phyloP scores from a whole-genome alignment of 177 flowering plant genomes.

The Telopea speciosissima region DNA sequence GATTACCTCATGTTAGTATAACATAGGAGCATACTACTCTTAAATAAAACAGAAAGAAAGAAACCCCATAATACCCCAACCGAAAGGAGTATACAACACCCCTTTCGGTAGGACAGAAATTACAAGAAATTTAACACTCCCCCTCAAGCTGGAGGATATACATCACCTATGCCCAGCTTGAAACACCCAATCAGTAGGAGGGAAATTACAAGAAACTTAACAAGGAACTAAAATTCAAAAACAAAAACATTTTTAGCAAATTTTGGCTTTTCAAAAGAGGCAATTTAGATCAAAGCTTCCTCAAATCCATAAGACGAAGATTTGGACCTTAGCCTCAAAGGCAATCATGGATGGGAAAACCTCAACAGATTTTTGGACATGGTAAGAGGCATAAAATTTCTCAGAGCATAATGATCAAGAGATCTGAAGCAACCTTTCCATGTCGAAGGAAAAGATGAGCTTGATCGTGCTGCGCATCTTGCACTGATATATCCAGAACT shows the following conservation, averaged over 20 bases:
- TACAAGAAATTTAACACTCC: no score
- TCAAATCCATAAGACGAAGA: neutral
- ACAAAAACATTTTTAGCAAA: neutral
- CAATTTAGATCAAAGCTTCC: neutral
- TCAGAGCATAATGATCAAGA: neutral
- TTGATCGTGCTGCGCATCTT: conserved; percentile 93
- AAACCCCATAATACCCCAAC: no score
- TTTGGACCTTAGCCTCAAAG: neutral
- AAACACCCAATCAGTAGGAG: no score
- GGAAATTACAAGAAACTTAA: no score
- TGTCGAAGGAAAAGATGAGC: conserved; percentile 91
- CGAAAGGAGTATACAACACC: no score
- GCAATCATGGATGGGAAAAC: neutral
- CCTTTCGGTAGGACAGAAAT: no score
- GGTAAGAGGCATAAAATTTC: neutral
- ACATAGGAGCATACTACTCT: no score
- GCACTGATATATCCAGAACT: conserved; percentile 92
- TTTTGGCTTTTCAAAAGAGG: neutral
- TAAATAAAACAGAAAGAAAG: no score
- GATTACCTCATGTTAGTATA: no score
- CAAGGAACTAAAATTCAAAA: no score
- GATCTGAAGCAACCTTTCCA: conserved; percentile 55
- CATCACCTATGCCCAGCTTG: no score
- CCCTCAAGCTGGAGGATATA: no score
- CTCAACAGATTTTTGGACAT: neutral